Percentiles rank a stretch among this genome's conserved stretches.
Conservation (phyloP, 257 asterid species). For the Solanum corneliomulleri region DNA sequence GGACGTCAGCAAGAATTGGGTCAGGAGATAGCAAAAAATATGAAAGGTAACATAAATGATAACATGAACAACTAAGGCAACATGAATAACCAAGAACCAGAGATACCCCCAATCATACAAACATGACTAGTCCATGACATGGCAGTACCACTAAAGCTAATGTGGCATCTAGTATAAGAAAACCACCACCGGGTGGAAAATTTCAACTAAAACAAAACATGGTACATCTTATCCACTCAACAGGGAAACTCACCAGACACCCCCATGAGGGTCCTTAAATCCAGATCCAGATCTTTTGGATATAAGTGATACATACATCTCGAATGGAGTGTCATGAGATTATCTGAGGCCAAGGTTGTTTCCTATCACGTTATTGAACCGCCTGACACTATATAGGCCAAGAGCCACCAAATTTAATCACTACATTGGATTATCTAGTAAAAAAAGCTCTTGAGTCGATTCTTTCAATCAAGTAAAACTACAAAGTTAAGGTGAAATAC, state of each 20-base stretch:
- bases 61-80: background rate
- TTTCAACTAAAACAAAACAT: background rate
- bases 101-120: background rate
- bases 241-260: background rate
- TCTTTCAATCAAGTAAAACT: background rate
- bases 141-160: background rate
- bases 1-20: too few species aligned
- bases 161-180: background rate
- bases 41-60: accelerated
- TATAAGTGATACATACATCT: background rate
- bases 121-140: too few species aligned
- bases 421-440: background rate
- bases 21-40: too few species aligned
- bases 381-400: background rate
- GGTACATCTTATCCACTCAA: background rate
- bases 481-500: background rate
- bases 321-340: background rate
- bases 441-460: background rate
- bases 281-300: background rate
- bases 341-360: background rate
- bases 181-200: background rate
- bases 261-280: background rate
- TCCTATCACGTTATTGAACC: background rate
- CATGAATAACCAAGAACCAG: background rate
- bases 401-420: background rate